A percentile compares a stretch with the other conserved stretches of the same genome.
phyloP scores from a whole-genome alignment of 2,329 filamentous ascomycete genomes.

The Nemania sp. region DNA sequence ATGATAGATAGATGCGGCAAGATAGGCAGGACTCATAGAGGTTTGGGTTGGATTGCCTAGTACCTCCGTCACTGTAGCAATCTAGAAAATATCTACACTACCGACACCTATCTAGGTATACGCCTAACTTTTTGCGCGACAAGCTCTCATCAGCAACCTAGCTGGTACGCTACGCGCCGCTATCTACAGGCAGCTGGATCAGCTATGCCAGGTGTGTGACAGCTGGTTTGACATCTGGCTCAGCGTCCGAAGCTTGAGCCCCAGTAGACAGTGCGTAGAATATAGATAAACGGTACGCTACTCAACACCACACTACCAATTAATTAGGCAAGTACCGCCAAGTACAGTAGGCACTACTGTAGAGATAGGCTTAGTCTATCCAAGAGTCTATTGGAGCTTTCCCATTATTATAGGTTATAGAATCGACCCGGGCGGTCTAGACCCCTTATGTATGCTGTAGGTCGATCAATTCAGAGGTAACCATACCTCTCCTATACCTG shows the following conservation, averaged over 20 bases:
- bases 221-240: neutral
- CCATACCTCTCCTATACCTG: constrained; percentile 15
- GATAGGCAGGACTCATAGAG: neutral
- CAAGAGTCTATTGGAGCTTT: neutral
- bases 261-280: too few species aligned
- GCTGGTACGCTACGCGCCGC: constrained; percentile 13
- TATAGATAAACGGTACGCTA: neutral
- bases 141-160: constrained; percentile 35
- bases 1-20: neutral
- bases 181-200: constrained; percentile 22
- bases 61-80: constrained; percentile 20
- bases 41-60: constrained; percentile 11
- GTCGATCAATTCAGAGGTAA: constrained; percentile 15
- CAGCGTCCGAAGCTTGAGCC: constrained; percentile 32
- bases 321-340: too few species aligned
- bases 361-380: neutral
- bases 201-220: neutral
- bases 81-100: constrained; percentile 16
- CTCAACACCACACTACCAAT: neutral
- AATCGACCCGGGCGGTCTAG: constrained; percentile 26
- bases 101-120: neutral
- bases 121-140: constrained; percentile 44
- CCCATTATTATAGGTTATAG: neutral
- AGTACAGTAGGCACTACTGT: neutral
- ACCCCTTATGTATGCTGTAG: constrained; percentile 18